phyloP scores from a whole-genome alignment of 257 asterid species.

The Paulownia fortunei region DNA sequence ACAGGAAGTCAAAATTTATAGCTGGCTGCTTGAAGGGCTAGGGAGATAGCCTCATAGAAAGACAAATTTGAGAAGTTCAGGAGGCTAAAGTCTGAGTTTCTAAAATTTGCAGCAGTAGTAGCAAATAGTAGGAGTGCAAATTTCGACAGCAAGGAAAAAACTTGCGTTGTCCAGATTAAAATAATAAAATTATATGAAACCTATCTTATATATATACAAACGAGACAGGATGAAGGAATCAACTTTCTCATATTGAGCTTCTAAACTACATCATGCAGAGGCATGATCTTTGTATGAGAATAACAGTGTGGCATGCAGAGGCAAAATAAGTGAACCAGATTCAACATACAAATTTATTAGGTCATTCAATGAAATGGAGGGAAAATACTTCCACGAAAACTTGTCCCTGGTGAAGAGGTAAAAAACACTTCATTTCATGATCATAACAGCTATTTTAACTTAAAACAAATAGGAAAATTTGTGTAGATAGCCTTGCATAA shows the following conservation, averaged over 20 bases:
- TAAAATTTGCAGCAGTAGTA: not conserved
- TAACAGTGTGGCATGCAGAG: not conserved
- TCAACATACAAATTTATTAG: not conserved
- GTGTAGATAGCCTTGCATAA: not conserved
- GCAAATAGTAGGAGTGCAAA: not conserved
- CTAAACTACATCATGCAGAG: not conserved
- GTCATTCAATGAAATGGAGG: not conserved
- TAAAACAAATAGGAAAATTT: not conserved
- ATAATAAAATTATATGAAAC: not conserved
- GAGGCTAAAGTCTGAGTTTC: not conserved
- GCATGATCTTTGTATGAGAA: not conserved
- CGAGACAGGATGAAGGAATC: not conserved
- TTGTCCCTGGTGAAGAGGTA: not conserved
- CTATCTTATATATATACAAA: not conserved
- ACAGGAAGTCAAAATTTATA: not conserved
- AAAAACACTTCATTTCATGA: not conserved
- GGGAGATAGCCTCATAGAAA: not conserved
- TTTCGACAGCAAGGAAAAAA: not conserved
- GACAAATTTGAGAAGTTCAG: not conserved
- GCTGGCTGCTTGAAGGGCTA: not conserved
- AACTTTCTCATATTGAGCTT: slow-evolving; percentile 2
- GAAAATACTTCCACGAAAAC: not conserved
- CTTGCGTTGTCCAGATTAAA: not conserved
- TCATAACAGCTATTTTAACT: not conserved
- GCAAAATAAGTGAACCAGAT: not conserved